phyloP scores from a whole-genome alignment of 257 asterid species.

The Solanum clarkiae region DNA sequence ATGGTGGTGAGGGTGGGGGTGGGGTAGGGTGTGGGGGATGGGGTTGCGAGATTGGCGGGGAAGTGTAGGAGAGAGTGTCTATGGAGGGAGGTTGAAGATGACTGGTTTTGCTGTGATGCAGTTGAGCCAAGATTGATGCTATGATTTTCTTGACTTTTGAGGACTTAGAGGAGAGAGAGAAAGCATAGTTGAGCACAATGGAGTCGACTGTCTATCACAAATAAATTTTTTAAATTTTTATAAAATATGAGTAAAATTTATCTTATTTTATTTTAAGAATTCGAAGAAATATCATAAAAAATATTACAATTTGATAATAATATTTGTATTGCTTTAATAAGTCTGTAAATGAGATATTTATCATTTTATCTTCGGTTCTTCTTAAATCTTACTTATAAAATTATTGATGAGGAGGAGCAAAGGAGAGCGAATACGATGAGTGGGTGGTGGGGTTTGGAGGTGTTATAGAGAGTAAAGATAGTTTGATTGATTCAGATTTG shows the following conservation, averaged over 20 bases:
- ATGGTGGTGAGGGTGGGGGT: not conserved
- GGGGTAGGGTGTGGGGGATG: not conserved
- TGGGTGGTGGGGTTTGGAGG: not conserved
- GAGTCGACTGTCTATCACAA: not conserved
- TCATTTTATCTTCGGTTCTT: not conserved
- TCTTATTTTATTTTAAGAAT: too few species aligned
- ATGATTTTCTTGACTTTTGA: not conserved
- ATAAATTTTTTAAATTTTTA: not conserved
- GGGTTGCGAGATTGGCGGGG: not conserved
- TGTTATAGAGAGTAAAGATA: not conserved
- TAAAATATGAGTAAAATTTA: not conserved
- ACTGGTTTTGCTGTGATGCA: not conserved
- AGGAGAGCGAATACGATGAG: not conserved
- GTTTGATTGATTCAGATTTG: not conserved
- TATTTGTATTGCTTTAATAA: not conserved
- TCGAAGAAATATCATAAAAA: too few species aligned
- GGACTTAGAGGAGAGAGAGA: not conserved
- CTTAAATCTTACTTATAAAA: too few species aligned
- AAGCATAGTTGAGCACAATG: too few species aligned
- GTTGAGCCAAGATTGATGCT: not conserved
- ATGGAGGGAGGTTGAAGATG: not conserved
- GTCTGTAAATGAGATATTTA: not conserved
- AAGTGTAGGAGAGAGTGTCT: not conserved
- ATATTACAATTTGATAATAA: too few species aligned
- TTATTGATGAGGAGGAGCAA: not conserved